Percentiles rank a stretch among this genome's conserved stretches.
Evolutionary conservation across 805 yeast genomes (phyloP).

Genomic region (Kodamaea lidongshanica): DNA sequence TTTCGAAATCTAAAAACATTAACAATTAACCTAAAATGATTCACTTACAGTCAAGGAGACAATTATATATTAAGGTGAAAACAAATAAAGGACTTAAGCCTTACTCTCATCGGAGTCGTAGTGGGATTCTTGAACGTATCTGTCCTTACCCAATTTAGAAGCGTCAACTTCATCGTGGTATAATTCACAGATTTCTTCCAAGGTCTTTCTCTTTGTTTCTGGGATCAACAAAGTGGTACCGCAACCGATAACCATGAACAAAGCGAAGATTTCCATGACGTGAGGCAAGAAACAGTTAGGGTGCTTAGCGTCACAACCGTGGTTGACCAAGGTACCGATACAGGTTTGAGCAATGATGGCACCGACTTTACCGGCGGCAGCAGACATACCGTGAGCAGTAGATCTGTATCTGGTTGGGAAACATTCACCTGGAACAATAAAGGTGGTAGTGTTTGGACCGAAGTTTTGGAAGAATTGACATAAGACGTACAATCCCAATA

Average conservation of each 20-base stretch:
- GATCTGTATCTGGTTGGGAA: slow-evolving; percentile 96
- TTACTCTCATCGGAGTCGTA: slow-evolving; percentile 25
- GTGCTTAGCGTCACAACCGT: slow-evolving; percentile 59
- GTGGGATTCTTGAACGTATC: slow-evolving; percentile 32
- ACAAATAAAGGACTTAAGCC: too few relatives aligned
- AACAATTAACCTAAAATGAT: too few relatives aligned
- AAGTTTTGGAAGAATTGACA: slow-evolving; percentile 86
- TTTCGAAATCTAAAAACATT: too few relatives aligned
- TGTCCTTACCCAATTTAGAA: slow-evolving; percentile 35
- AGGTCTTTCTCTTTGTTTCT: slow-evolving; percentile 87
- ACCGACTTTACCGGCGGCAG: slow-evolving; percentile 89
- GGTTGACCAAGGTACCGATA: slow-evolving; percentile 76
- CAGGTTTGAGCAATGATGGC: slow-evolving; percentile 88
- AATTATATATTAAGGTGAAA: too few relatives aligned
- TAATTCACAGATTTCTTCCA: slow-evolving; percentile 76
- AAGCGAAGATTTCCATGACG: slow-evolving; percentile 89
- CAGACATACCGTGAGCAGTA: slow-evolving; percentile 91
- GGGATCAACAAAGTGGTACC: slow-evolving; percentile 64
- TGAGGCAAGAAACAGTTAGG: slow-evolving; percentile 79
- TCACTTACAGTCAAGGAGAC: too few relatives aligned
- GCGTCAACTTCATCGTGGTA: slow-evolving; percentile 71
- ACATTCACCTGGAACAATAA: slow-evolving; percentile 84
- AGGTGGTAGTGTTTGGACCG: slow-evolving; percentile 91
- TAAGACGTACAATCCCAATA: slow-evolving; percentile 70
- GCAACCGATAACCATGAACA: slow-evolving; percentile 82